Evolutionary conservation across 352 stramenopile species (phyloP).

Genomic region (Phytophthora rubi): DNA sequence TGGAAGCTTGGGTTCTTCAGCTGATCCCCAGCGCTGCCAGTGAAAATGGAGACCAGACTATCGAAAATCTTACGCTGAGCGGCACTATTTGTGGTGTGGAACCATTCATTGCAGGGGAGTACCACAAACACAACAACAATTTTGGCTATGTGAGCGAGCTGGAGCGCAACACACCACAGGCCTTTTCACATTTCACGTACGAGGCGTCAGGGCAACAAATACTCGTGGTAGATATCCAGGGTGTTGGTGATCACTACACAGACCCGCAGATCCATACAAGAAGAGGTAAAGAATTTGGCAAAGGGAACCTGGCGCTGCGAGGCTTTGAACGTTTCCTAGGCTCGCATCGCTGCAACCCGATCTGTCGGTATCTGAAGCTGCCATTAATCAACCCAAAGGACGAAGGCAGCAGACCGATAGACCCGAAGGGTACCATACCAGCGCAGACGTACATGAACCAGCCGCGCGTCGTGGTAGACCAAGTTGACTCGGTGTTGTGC

Average conservation of each 20-base stretch:
- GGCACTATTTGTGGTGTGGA: conserved; percentile 82
- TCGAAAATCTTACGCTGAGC: conserved; percentile 60
- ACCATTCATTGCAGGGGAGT: conserved; percentile 79
- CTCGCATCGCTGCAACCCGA: conserved; percentile 83
- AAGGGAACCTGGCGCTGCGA: conserved; percentile 73
- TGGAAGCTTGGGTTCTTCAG: conserved; percentile 81
- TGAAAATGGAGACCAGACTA: conserved; percentile 28
- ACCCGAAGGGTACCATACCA: conserved; percentile 69
- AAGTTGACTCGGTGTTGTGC: conserved; percentile 68
- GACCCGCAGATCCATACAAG: conserved; percentile 94
- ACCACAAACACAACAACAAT: conserved; percentile 90
- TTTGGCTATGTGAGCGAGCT: conserved; percentile 82
- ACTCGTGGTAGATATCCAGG: conserved; percentile 96
- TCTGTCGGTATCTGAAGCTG: conserved; percentile 81
- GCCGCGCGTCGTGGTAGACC: conserved; percentile 55
- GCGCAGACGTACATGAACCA: conserved; percentile 78
- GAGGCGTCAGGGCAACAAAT: conserved; percentile 90
- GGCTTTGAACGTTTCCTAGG: conserved; percentile 78
- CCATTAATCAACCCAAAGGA: conserved; percentile 77
- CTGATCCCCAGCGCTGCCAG: conserved; percentile 47
- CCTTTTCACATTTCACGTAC: conserved; percentile 94
- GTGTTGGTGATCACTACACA: conserved; percentile 95
- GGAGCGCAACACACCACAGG: conserved; percentile 80
- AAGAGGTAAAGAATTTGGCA: conserved; percentile 83
- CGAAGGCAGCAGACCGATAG: conserved; percentile 33